Evolutionary conservation across 371 early-diverging fungal genomes (phyloP), one percentile per base, ranked within the genome.

Genomic region (Mortierella sp.): DNA sequence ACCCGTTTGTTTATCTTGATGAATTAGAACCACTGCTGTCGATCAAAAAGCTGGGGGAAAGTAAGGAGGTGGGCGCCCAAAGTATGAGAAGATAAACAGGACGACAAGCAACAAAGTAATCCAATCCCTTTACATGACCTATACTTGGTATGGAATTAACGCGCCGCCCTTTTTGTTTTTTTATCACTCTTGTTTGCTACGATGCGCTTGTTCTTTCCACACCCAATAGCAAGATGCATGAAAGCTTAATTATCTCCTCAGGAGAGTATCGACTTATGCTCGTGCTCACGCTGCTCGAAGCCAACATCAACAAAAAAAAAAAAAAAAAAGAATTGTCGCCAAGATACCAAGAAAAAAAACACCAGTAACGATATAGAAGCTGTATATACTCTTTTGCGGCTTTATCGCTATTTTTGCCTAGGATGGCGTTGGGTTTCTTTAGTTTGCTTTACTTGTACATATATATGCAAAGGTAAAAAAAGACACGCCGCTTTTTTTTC

Each of bases 401-500:
- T 31, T 19, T 16, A 26, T 28, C 5, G 9, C 24, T 19, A 65
- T 34, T 24, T 7, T 42, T 68, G 42, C 42, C 2, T 21, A 42
- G 24, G 4, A 68, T 38, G 42, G 42, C 68, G 42, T 42, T 21
- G 24, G 3, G 11, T 1, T 42, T 38, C 21, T 16, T 42, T 68
- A 38, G 38, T 38, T 34, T 16, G 38, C 42, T 19, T 16, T 13
- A 50, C 16, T 16, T 48, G 13, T 50, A 50, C 19, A 16, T 5
- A 1, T 5, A 57, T 1, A 58, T 10, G 28, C 31, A 63, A 63
- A 63, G 42, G 24, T 16, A 42, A 68, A 38, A 24, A 68, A 21
- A 63, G 38, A 34, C 34, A 42, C 68, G 68, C 68, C 68, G 68
- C 68, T 38, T 10, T 26, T 63, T 65, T 65, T 34, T 68, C 38